These are phyloP conservation scores for Agrocybe praecox DNA, from an alignment of 768 basidiomycete genomes.

Conservation along the genomic window DNA sequence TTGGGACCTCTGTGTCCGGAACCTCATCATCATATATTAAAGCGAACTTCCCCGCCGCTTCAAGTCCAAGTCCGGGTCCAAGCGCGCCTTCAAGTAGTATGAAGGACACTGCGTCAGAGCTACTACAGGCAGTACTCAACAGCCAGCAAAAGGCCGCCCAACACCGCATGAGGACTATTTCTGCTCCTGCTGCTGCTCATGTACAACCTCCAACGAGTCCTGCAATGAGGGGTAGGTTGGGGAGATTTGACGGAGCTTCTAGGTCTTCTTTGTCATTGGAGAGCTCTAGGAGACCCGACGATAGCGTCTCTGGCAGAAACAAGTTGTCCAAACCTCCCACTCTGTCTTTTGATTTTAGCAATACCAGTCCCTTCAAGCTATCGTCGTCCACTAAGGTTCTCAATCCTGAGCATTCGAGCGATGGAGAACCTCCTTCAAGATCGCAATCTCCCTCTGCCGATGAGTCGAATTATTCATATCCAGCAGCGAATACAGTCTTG, in stretches of 20 bases:
- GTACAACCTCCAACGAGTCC: not conserved
- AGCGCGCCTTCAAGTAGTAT: not conserved
- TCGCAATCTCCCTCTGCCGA: slow-evolving; percentile 30
- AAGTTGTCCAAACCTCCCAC: not conserved
- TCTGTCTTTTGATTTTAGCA: slow-evolving; percentile 7
- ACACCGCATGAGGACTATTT: slow-evolving; percentile 21
- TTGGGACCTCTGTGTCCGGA: slow-evolving; percentile 26
- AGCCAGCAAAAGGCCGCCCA: slow-evolving; percentile 13
- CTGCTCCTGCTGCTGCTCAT: slow-evolving; percentile 13
- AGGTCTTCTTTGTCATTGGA: not conserved
- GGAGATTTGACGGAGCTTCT: not conserved
- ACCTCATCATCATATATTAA: slow-evolving; percentile 23
- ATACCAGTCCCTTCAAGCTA: slow-evolving; percentile 4
- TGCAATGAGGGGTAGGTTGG: not conserved
- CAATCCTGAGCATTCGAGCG: slow-evolving; percentile 21
- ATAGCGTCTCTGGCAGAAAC: not conserved
- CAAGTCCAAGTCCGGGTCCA: not conserved
- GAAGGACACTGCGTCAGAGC: not conserved
- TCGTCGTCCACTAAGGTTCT: slow-evolving; percentile 1
- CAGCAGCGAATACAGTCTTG: not conserved
- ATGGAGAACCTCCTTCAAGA: slow-evolving; percentile 27
- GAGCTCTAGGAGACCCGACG: not conserved
- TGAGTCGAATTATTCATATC: slow-evolving; percentile 8
- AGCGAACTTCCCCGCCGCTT: slow-evolving; percentile 9
- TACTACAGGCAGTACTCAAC: slow-evolving; percentile 12